Percentiles rank a stretch among this genome's conserved stretches.
Evolutionary conservation across 2,329 filamentous ascomycete species (phyloP).

Genomic region (Neonectria ditissima): DNA sequence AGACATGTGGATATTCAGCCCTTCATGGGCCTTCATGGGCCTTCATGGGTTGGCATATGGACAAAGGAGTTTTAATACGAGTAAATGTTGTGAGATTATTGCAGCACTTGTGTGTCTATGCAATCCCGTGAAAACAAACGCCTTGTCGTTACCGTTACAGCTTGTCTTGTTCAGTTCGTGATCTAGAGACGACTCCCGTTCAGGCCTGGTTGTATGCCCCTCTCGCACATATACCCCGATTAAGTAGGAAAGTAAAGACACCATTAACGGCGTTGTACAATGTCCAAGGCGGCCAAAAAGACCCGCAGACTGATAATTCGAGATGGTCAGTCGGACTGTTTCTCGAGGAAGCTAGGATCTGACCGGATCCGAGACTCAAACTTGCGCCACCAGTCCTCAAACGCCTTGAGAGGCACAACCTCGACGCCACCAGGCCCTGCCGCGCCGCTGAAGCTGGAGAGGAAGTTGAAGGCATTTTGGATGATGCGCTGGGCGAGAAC

Average conservation of each 20-base stretch:
- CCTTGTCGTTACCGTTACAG: slow-evolving; percentile 24
- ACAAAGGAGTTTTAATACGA: background rate
- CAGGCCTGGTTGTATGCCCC: background rate
- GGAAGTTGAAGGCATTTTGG: slow-evolving; percentile 95
- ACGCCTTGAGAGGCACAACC: slow-evolving; percentile 92
- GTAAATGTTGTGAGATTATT: slow-evolving; percentile 4
- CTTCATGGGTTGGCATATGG: background rate
- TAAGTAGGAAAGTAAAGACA: background rate
- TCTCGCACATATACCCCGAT: background rate
- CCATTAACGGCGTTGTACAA: background rate
- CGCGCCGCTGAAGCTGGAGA: slow-evolving; percentile 84
- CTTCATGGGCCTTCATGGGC: background rate
- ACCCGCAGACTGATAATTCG: slow-evolving; percentile 26
- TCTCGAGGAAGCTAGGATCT: slow-evolving; percentile 91
- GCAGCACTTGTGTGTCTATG: slow-evolving; percentile 11
- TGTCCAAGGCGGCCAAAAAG: background rate
- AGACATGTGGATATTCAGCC: background rate
- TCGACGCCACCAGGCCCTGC: slow-evolving; percentile 75
- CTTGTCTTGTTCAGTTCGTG: background rate
- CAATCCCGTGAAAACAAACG: slow-evolving; percentile 20
- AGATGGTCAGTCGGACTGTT: slow-evolving; percentile 52
- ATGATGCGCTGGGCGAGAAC: slow-evolving; percentile 93
- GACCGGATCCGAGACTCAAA: slow-evolving; percentile 88
- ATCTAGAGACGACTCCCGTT: background rate
- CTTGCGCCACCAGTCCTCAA: slow-evolving; percentile 98